Evolutionary conservation across 495 filamentous ascomycete species (phyloP).

Genomic region (Podospora australis): DNA sequence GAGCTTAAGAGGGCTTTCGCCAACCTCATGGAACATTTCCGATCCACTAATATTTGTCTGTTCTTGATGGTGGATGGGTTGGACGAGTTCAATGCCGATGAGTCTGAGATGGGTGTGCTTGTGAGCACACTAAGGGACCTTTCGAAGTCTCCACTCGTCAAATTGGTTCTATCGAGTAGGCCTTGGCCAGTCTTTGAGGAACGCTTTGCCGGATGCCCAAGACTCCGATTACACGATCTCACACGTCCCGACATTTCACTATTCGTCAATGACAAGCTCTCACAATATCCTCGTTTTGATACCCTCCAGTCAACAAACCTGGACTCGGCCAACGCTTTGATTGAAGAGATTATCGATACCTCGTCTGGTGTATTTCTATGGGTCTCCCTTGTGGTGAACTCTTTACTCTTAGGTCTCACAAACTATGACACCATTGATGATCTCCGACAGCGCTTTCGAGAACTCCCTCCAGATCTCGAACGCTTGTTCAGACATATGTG

Average conservation of each 20-base stretch:
- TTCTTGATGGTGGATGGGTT: slow-evolving; percentile 2
- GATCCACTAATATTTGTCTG: neutral
- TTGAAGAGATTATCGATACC: slow-evolving; percentile 3
- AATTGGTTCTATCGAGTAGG: slow-evolving; percentile 1
- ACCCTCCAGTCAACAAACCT: neutral
- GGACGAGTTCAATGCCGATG: slow-evolving; percentile 1
- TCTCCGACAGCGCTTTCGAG: neutral
- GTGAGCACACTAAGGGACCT: neutral
- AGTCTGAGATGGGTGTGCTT: neutral
- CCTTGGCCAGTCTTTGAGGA: slow-evolving; percentile 7
- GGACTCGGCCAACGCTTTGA: neutral
- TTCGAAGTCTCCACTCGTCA: neutral
- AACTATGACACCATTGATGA: slow-evolving; percentile 3
- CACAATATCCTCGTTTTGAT: neutral
- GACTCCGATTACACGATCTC: neutral
- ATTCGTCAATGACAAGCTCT: neutral
- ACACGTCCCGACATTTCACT: neutral
- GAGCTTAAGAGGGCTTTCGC: slow-evolving; percentile 1
- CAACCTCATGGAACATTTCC: no score
- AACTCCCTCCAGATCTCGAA: slow-evolving; percentile 3
- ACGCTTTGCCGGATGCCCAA: neutral
- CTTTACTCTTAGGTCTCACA: neutral
- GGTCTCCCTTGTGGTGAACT: slow-evolving; percentile 1
- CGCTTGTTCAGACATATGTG: slow-evolving; percentile 4
- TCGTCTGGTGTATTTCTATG: slow-evolving; percentile 6